phyloP scores from a whole-genome alignment of 441 rosid genomes.

The Populus trichocarpa region DNA sequence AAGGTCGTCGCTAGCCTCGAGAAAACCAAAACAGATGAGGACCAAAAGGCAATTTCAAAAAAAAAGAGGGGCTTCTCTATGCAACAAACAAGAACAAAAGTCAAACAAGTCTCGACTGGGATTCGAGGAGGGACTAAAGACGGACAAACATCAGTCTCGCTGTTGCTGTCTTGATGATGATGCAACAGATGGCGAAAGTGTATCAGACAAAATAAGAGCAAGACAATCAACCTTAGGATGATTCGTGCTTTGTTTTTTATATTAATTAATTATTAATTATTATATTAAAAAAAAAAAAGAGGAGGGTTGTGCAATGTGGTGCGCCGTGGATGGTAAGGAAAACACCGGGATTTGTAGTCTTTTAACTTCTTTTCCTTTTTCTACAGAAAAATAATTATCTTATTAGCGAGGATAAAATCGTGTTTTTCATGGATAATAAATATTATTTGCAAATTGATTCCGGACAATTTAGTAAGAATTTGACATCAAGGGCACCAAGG shows the following conservation, averaged over 20 bases:
- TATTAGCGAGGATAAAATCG: too few relatives aligned
- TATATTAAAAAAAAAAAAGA: too few relatives aligned
- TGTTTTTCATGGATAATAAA: too few relatives aligned
- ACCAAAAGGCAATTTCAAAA: not conserved
- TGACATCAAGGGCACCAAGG: too few relatives aligned
- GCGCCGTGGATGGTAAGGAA: too few relatives aligned
- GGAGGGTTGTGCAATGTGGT: too few relatives aligned
- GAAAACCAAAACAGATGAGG: not conserved
- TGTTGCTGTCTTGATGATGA: conserved; percentile 15
- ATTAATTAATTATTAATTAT: too few relatives aligned
- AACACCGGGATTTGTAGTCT: too few relatives aligned
- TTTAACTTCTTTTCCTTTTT: too few relatives aligned
- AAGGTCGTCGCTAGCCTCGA: not conserved
- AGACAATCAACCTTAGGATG: not conserved
- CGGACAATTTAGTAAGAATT: too few relatives aligned
- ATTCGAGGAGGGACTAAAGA: conserved; percentile 22
- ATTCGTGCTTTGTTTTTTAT: not conserved
- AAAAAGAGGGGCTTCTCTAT: not conserved
- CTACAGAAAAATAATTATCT: too few relatives aligned
- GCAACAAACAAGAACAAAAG: conserved; percentile 9
- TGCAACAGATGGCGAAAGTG: conserved; percentile 17
- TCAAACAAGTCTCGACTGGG: conserved; percentile 22
- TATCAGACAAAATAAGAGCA: not conserved
- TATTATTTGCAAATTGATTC: too few relatives aligned
- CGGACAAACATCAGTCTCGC: not conserved